A percentile compares a stretch with the other conserved stretches of the same genome.
Conservation (phyloP, 768 basidiomycete genomes). For the Rhodotorula babjevae region DNA sequence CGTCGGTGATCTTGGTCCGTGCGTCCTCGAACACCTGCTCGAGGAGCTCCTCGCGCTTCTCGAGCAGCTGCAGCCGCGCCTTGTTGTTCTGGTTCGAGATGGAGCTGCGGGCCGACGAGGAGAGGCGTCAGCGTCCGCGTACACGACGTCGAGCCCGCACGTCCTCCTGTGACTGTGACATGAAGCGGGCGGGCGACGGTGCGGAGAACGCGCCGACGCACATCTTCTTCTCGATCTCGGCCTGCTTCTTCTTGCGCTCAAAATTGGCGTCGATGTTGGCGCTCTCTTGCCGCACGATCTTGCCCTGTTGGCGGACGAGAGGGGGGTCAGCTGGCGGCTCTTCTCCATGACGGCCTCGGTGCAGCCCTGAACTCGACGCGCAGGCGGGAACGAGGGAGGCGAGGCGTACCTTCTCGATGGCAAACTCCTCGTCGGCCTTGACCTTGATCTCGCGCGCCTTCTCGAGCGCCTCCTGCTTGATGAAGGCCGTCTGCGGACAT, state of each 20-base stretch:
- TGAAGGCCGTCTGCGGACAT: slow-evolving; percentile 75
- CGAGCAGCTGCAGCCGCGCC: slow-evolving; percentile 81
- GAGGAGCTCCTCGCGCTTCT: slow-evolving; percentile 84
- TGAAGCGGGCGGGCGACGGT: background rate
- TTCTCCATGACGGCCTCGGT: background rate
- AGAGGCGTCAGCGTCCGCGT: no score
- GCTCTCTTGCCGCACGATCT: slow-evolving; percentile 93
- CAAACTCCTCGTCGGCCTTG: slow-evolving; percentile 98
- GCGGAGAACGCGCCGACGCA: slow-evolving; percentile 48
- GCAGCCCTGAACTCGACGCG: background rate
- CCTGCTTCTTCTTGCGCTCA: slow-evolving; percentile 93
- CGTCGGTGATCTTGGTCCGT: slow-evolving; percentile 59
- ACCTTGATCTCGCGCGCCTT: slow-evolving; percentile 95
- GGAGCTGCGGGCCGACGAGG: slow-evolving; percentile 56
- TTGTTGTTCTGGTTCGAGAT: slow-evolving; percentile 96
- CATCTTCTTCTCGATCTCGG: slow-evolving; percentile 95
- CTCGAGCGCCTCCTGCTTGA: slow-evolving; percentile 96
- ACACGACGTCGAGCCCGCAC: no score
- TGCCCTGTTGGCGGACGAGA: slow-evolving; percentile 59
- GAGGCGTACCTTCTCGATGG: slow-evolving; percentile 79
- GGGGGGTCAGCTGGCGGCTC: background rate
- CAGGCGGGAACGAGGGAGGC: no score
- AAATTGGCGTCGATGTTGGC: slow-evolving; percentile 87
- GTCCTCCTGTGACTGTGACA: no score
- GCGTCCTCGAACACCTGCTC: slow-evolving; percentile 79